A percentile compares a stretch with the other conserved stretches of the same genome.
Conservation (phyloP, 164 flowering plant genomes). For the Buxus sempervirens region DNA sequence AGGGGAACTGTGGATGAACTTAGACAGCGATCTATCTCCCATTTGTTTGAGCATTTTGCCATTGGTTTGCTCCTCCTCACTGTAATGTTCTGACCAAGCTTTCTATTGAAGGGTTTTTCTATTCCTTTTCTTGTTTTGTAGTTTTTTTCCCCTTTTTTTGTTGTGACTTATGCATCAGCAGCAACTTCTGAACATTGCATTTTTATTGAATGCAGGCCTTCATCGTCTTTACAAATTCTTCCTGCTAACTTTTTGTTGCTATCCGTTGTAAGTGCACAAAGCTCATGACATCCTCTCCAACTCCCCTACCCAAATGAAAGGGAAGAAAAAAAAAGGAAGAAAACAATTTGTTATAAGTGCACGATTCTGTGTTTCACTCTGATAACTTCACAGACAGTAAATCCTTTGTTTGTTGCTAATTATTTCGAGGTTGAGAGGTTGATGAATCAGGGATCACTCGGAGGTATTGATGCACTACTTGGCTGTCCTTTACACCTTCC, state of each 20-base stretch:
- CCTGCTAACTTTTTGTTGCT: constrained; percentile 66
- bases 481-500: constrained; percentile 90
- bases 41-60: constrained; percentile 77
- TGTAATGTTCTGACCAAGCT: constrained; percentile 30
- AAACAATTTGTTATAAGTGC: constrained; percentile 50
- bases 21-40: constrained; percentile 85
- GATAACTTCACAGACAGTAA: not conserved
- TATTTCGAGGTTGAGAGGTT: constrained; percentile 62
- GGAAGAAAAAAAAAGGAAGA: no score
- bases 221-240: constrained; percentile 55
- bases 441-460: constrained; percentile 85
- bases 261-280: constrained; percentile 46
- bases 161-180: not conserved
- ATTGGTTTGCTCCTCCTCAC: constrained; percentile 43
- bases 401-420: not conserved
- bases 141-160: no score
- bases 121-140: no score
- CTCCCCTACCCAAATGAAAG: no score
- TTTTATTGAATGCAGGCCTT: constrained; percentile 42
- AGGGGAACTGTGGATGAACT: constrained; percentile 93
- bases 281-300: no score
- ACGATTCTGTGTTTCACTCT: constrained; percentile 3
- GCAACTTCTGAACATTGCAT: constrained; percentile 3
- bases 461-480: constrained; percentile 87
- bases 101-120: constrained; percentile 3